phyloP scores from a whole-genome alignment of 345 rosid genomes.

The Camelina laxa region DNA sequence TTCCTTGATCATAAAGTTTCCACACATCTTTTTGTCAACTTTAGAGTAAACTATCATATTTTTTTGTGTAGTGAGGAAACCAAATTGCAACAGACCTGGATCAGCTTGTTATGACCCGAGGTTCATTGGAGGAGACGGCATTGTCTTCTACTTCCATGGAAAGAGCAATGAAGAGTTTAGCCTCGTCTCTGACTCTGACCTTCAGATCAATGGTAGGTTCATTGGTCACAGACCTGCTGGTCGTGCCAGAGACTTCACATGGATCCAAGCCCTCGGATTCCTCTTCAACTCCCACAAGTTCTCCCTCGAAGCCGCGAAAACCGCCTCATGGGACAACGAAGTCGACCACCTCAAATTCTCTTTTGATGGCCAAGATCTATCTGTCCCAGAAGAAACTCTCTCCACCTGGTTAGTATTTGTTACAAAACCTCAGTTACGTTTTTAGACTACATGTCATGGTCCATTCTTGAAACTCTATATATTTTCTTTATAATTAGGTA shows the following conservation, averaged over 20 bases:
- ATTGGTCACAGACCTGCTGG: constrained; percentile 59
- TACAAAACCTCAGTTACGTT: background rate
- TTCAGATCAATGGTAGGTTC: constrained; percentile 61
- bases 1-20: background rate
- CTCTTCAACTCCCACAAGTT: constrained; percentile 53
- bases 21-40: background rate
- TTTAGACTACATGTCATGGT: background rate
- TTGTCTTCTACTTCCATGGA: constrained; percentile 69
- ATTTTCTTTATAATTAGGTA: constrained; percentile 25
- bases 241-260: constrained; percentile 58
- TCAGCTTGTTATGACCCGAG: constrained; percentile 64
- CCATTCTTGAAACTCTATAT: constrained; percentile 10
- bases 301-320: constrained; percentile 63
- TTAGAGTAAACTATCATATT: background rate
- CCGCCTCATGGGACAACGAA: constrained; percentile 59
- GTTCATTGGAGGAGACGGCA: constrained; percentile 63
- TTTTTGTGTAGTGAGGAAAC: constrained; percentile 45
- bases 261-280: constrained; percentile 62
- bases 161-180: constrained; percentile 57
- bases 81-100: constrained; percentile 59
- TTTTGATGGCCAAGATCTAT: constrained; percentile 54
- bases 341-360: constrained; percentile 61
- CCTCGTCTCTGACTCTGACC: constrained; percentile 57
- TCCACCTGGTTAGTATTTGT: constrained; percentile 56
- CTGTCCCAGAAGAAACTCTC: constrained; percentile 54